Percentiles rank a stretch among this genome's conserved stretches.
These are phyloP conservation scores for Guadua angustifolia DNA, from an alignment of 176 grass and related monocot species.

Conservation along the genomic window DNA sequence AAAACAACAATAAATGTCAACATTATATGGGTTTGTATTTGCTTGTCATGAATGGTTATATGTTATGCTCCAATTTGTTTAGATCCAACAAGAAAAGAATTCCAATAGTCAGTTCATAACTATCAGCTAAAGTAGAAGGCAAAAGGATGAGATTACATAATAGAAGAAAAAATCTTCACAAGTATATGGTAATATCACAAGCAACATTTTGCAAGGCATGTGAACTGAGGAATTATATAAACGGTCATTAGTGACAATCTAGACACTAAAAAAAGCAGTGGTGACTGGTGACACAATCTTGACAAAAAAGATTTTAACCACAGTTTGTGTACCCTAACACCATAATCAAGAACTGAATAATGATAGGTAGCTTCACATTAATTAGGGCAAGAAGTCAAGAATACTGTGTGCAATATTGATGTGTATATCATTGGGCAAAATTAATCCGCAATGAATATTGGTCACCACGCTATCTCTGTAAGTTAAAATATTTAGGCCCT, in stretches of 20 bases:
- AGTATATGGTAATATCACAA: conserved; percentile 22
- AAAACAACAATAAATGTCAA: conserved; percentile 19
- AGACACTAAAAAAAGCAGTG: conserved; percentile 25
- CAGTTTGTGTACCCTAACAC: not conserved
- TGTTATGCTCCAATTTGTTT: conserved; percentile 22
- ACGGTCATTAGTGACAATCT: conserved; percentile 14
- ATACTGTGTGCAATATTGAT: not conserved
- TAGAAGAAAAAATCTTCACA: conserved; percentile 12
- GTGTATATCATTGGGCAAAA: not conserved
- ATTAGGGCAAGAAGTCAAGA: not conserved
- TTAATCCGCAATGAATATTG: not conserved
- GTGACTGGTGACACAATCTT: not conserved
- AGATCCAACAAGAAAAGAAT: conserved; percentile 32
- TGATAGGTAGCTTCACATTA: not conserved
- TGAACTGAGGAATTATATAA: conserved; percentile 7
- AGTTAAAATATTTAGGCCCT: not conserved
- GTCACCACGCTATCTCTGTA: not conserved
- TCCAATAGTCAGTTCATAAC: conserved; percentile 20
- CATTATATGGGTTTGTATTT: not conserved
- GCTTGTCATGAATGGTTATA: conserved; percentile 2
- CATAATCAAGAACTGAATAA: not conserved
- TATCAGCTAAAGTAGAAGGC: conserved; percentile 20
- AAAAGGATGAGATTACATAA: conserved; percentile 8
- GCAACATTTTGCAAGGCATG: conserved; percentile 27
- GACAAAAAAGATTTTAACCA: not conserved